Evolutionary conservation across 2,329 filamentous ascomycete genomes (phyloP).

Genomic region (Colletotrichum tamarilloi): DNA sequence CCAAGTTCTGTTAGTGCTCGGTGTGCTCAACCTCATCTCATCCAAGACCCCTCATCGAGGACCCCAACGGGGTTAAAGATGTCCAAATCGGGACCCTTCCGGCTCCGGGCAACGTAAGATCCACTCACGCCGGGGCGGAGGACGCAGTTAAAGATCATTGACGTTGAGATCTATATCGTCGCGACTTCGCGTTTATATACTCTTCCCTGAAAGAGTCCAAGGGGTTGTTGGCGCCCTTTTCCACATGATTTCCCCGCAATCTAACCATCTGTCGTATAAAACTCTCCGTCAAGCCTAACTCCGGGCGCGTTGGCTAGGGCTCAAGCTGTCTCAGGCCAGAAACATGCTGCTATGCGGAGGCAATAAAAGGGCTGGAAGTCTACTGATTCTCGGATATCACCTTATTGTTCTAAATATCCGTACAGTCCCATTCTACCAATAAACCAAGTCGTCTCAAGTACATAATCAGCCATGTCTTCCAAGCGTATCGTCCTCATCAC

Average conservation of each 20-base stretch:
- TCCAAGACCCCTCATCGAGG: not conserved
- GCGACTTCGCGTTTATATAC: not conserved
- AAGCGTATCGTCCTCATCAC: slow-evolving; percentile 64
- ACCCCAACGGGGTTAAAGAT: not conserved
- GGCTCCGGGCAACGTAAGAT: not conserved
- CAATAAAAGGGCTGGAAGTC: not conserved
- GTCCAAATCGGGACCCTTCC: not conserved
- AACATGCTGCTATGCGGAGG: not conserved
- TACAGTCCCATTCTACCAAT: not conserved
- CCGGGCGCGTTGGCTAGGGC: not conserved
- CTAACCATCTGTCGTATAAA: not conserved
- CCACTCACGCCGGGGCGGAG: not conserved
- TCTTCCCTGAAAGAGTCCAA: not conserved
- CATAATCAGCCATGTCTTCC: slow-evolving; percentile 10
- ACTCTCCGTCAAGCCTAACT: slow-evolving; percentile 1
- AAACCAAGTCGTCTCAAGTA: not conserved
- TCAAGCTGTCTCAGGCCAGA: not conserved
- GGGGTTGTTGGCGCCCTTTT: not conserved
- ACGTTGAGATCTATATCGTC: not conserved
- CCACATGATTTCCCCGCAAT: not conserved
- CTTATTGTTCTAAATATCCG: not conserved
- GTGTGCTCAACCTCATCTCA: too few species aligned
- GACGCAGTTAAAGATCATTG: not conserved
- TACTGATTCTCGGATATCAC: not conserved
- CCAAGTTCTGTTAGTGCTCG: not conserved